Evolutionary conservation across 1,284 basidiomycete genomes (phyloP).

Genomic region (Fomitopsis pinicola): DNA sequence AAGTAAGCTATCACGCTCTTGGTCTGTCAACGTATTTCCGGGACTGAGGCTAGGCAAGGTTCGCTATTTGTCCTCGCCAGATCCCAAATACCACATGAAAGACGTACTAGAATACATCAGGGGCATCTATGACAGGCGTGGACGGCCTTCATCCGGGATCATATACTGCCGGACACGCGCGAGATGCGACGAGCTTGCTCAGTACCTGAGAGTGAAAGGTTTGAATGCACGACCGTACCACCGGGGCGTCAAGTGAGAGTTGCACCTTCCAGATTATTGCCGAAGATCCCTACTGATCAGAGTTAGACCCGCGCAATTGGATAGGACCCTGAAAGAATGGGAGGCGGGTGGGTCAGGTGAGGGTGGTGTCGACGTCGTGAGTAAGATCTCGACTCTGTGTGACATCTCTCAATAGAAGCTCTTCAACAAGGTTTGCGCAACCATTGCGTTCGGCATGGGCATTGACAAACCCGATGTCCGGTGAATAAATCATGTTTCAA

Average conservation of each 20-base stretch:
- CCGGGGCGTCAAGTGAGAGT: slow-evolving; percentile 49
- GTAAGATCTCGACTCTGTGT: slow-evolving; percentile 16
- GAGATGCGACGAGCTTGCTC: slow-evolving; percentile 67
- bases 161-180: slow-evolving; percentile 72
- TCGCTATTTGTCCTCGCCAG: slow-evolving; percentile 51
- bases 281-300: background rate
- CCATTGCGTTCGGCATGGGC: slow-evolving; percentile 85
- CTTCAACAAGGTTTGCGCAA: slow-evolving; percentile 44
- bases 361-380: slow-evolving; percentile 56
- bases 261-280: background rate
- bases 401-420: background rate
- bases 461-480: slow-evolving; percentile 84
- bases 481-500: slow-evolving; percentile 31
- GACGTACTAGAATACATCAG: slow-evolving; percentile 68
- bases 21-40: background rate
- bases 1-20: slow-evolving; percentile 36
- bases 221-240: slow-evolving; percentile 76
- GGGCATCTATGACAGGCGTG: slow-evolving; percentile 51
- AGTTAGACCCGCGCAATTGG: slow-evolving; percentile 44
- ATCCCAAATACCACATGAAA: slow-evolving; percentile 48
- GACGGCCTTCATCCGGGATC: slow-evolving; percentile 67
- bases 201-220: slow-evolving; percentile 59
- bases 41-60: slow-evolving; percentile 37
- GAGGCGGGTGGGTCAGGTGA: slow-evolving; percentile 46
- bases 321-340: slow-evolving; percentile 64